A percentile compares a stretch with the other conserved stretches of the same genome.
Evolutionary conservation across 306 rosid genomes (phyloP).

Genomic region (Albizia julibrissin): DNA sequence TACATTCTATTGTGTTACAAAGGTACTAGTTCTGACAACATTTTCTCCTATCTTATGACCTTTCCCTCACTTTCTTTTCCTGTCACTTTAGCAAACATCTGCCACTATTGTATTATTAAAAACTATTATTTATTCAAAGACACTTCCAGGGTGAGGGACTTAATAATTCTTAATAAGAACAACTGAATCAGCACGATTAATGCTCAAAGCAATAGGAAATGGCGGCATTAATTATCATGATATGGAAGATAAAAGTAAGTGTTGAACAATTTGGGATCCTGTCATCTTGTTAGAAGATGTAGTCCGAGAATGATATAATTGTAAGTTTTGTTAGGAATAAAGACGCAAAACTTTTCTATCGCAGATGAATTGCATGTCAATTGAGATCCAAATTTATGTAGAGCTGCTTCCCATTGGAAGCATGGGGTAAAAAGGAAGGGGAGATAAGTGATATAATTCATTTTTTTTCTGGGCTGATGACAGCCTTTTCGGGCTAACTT

Average conservation of each 20-base stretch:
- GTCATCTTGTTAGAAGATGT: neutral
- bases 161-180: neutral
- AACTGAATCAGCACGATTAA: neutral
- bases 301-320: neutral
- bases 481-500: neutral
- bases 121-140: neutral
- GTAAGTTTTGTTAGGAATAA: neutral
- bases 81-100: conserved; percentile 6
- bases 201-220: neutral
- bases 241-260: neutral
- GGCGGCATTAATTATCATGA: neutral
- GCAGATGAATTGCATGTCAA: neutral
- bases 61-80: conserved; percentile 20
- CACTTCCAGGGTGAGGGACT: neutral
- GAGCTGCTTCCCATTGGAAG: neutral
- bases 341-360: neutral
- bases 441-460: neutral
- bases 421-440: neutral
- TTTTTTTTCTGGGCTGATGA: neutral
- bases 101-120: neutral
- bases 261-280: neutral
- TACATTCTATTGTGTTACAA: conserved; percentile 85
- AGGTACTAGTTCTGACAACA: conserved; percentile 54
- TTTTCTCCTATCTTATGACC: conserved; percentile 14
- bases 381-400: neutral